A percentile compares a stretch with the other conserved stretches of the same genome.
Conservation (phyloP, 179 eudicot species). For the Actinidia polygama region DNA sequence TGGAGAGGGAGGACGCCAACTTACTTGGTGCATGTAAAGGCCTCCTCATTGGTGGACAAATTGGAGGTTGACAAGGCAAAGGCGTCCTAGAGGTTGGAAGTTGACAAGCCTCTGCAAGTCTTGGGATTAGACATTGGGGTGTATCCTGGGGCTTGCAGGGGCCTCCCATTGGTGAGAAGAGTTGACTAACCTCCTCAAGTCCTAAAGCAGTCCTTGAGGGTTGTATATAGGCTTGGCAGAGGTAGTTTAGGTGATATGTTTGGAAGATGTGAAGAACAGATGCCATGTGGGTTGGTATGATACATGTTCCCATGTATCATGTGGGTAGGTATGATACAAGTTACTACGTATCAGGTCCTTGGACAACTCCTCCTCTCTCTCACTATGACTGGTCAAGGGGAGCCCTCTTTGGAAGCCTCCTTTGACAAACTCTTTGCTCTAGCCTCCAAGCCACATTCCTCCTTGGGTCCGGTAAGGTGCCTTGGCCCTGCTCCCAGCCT, state of each 20-base stretch:
- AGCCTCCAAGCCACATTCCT: not conserved
- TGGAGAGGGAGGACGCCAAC: not conserved
- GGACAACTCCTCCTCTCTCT: not conserved
- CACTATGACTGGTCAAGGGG: not conserved
- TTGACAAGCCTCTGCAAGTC: not conserved
- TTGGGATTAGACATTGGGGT: not conserved
- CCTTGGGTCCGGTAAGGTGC: not conserved
- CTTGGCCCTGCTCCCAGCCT: not conserved
- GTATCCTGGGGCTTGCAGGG: not conserved
- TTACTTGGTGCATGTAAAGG: not conserved
- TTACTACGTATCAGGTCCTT: too few species aligned
- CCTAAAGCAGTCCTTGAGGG: too few species aligned
- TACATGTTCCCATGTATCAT: not conserved
- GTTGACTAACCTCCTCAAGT: too few species aligned
- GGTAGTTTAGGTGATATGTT: not conserved
- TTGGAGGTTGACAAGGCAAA: not conserved
- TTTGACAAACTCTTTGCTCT: not conserved
- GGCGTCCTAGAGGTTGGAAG: too few species aligned
- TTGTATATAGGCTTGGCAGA: not conserved
- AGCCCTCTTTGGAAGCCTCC: not conserved
- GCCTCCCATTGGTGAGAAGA: too few species aligned
- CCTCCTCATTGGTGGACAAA: not conserved
- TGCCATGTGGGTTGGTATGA: not conserved
- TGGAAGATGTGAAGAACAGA: not conserved
- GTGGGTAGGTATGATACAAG: too few species aligned